Evolutionary conservation across 202 grass and related monocot genomes (phyloP), one percentile per base, ranked within the genome.

Genomic region (Hordeum pubiflorum): DNA sequence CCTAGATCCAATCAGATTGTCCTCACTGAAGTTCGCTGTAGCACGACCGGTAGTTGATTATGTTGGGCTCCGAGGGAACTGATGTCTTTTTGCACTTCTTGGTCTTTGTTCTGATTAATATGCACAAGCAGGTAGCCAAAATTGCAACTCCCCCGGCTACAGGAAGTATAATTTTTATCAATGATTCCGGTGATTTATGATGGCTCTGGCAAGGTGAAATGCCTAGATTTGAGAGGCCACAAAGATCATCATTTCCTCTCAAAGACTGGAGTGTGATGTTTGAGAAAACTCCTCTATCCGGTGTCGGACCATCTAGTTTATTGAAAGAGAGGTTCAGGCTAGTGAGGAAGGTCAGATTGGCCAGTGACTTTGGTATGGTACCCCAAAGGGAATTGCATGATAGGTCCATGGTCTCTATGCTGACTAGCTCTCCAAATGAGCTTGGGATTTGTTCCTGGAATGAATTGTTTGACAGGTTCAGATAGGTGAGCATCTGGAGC

Each of bases 281-380:
- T 46, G 68, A 71, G 68, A 71, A 71, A 17, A 46, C 7, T 71
- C 68, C 40, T 27, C 68, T 71, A 46, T 71, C 68, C 55, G 87
- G 91, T 81, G 88, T 79, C 23, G 79, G 81, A 37, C 87, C 91
- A 11, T 77, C 78, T 46, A 90, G 18, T 10, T 43, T 80, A 56
- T 93, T 93, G 29, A 83, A 93, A 54, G 91, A 93, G 18, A 93
- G 78, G 38, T 93, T 93, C 63, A 93, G 10, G 79, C 75, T 78
- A 17, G 37, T 20, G 32, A 93, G 82, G 29, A 83, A 80, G 8
- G 60, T 83, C 10, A 93, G 82, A 64, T 90, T 93, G 31, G 57
- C 50, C 63, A 83, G 70, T 46, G 81, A 80, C 27, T 76, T 63
- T 20, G 87, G 87, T 56, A 93, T 93, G 15, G 60, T 36, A 48